Base-by-base conservation (phyloP, 169 alveolate species). In the Babesia bovis region DNA sequence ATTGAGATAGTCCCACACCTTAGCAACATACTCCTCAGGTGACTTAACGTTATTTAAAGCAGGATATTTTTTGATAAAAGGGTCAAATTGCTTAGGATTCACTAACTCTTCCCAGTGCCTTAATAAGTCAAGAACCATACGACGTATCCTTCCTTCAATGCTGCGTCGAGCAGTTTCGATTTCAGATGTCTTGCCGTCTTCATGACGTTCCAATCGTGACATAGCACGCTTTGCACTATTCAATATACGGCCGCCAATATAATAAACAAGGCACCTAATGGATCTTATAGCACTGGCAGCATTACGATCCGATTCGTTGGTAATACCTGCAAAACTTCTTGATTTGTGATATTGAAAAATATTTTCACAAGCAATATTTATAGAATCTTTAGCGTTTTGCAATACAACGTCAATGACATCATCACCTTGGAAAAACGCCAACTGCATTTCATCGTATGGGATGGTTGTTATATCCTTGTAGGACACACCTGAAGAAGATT, bases 1-100 rank as follows among this genome's bases (percentile, higher is more conserved):
- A 32, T 78, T 78, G 5, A 78, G 56, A 40, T 78, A 78, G 15
- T 56, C 50, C 87, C 87, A 78, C 45, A 69, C 25, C 57, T 66
- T 67, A 28, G 65, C 50, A 25, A 69, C 74, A 33, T 78, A 59
- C 23, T 78, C 82, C 68, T 67, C 81, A 7, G 68, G 53, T 5
- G 59, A 40, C 1, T n/a, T 47, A 7, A 25, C 52, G 23, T 60
- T 55, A 6, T 55, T 60, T 30, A 40, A 15, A n/a, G 36, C 17
- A 7, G 73, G 71, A 57, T 0, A 77, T 9, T 9, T 19, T 9
- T 9, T 4, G 4, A 12, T n/a, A 6, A n/a, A 36, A 3, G 19
- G 9, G 3, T 68, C 59, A 0, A 28, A 32, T 9, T 59, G 55
- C 21, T 40, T 42, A 4, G 81, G 66, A 2, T 33, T 38, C 0